Percentiles rank a stretch among this genome's conserved stretches.
Conservation (phyloP, 495 filamentous ascomycete species). For the Pseudomonodictys pantanalensis region DNA sequence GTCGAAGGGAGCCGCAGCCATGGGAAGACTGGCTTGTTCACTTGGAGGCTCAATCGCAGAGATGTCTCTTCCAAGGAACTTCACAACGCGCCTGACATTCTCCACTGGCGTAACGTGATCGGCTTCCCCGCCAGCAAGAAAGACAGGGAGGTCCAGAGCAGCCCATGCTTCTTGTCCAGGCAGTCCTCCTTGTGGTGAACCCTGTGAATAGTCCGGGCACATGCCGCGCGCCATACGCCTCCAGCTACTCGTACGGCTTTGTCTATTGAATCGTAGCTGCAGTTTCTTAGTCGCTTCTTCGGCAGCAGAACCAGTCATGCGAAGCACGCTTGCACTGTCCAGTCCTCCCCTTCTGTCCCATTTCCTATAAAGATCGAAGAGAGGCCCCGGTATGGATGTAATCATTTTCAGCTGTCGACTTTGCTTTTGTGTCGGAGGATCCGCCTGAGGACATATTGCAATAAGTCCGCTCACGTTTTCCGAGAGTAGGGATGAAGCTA, state of each 20-base stretch:
- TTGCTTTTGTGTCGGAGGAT: constrained; percentile 55
- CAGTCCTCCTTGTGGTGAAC: constrained; percentile 57
- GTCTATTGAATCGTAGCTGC: constrained; percentile 78
- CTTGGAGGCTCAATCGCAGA: constrained; percentile 36
- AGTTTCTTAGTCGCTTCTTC: constrained; percentile 72
- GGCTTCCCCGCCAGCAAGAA: constrained; percentile 72
- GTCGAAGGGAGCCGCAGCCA: constrained; percentile 45
- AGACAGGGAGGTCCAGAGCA: constrained; percentile 67
- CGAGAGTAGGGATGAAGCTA: constrained; percentile 63
- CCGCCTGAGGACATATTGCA: constrained; percentile 72
- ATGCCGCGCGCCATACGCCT: constrained; percentile 76
- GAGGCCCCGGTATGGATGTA: constrained; percentile 59
- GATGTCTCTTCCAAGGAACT: constrained; percentile 50
- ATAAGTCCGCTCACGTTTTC: constrained; percentile 71
- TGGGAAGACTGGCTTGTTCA: constrained; percentile 46
- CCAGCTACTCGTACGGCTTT: constrained; percentile 78
- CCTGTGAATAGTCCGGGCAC: constrained; percentile 55
- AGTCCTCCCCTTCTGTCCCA: constrained; percentile 79
- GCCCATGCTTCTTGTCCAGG: constrained; percentile 71
- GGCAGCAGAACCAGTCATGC: constrained; percentile 74
- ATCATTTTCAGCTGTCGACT: constrained; percentile 40
- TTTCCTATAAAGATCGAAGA: constrained; percentile 75
- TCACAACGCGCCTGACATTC: constrained; percentile 68
- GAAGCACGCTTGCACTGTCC: constrained; percentile 70
- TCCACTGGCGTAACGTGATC: constrained; percentile 69